Evolutionary conservation across 1,284 basidiomycete species (phyloP).

Genomic region (Apiotrichum veenhuisii): DNA sequence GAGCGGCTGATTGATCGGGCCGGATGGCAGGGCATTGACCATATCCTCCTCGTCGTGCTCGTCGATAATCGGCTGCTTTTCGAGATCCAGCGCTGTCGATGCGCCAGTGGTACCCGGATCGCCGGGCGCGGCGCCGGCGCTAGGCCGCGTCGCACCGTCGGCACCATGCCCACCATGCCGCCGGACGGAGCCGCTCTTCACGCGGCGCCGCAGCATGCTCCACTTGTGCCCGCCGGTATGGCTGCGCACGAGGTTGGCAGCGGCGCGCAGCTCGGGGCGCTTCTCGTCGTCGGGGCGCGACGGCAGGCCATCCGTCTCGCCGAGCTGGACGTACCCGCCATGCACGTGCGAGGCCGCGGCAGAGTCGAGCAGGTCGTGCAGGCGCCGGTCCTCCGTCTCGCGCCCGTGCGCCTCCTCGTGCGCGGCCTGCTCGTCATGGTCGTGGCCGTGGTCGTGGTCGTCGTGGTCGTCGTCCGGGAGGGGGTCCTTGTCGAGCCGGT

Average conservation of each 20-base stretch:
- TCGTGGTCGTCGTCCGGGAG: neutral
- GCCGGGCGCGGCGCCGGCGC: neutral
- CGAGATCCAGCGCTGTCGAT: neutral
- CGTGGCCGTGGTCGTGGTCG: slow-evolving; percentile 5
- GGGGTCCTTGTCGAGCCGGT: slow-evolving; percentile 42
- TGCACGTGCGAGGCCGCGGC: slow-evolving; percentile 32
- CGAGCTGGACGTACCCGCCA: slow-evolving; percentile 47
- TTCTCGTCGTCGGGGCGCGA: slow-evolving; percentile 28
- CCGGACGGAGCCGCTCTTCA: slow-evolving; percentile 14
- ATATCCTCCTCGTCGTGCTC: neutral
- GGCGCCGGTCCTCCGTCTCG: slow-evolving; percentile 9
- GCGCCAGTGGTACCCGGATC: neutral
- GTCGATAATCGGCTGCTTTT: neutral
- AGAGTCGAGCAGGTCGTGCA: slow-evolving; percentile 28
- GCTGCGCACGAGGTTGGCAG: slow-evolving; percentile 46
- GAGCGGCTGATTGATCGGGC: slow-evolving; percentile 7
- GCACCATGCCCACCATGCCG: neutral
- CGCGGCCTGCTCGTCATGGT: neutral
- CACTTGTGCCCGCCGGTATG: slow-evolving; percentile 45
- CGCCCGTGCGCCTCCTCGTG: slow-evolving; percentile 3
- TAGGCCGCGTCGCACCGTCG: neutral
- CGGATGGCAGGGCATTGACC: neutral
- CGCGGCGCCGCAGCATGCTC: slow-evolving; percentile 43
- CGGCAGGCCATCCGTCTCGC: slow-evolving; percentile 52
- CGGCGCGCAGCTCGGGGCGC: slow-evolving; percentile 27